phyloP scores from a whole-genome alignment of 257 asterid genomes.

The Buddleja alternifolia region DNA sequence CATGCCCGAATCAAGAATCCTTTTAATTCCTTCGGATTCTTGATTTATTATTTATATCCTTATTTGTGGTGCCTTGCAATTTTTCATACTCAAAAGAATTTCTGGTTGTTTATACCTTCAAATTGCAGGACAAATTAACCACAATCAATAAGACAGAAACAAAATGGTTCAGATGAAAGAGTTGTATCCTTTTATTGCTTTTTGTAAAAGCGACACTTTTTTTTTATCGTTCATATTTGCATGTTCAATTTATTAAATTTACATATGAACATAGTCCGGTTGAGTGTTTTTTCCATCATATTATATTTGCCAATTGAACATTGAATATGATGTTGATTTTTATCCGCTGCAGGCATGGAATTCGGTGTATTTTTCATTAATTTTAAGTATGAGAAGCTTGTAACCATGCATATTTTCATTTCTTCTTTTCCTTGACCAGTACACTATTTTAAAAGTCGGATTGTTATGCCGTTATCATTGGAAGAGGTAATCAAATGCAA shows the following conservation, averaged over 20 bases:
- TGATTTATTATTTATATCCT: background rate
- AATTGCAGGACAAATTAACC: constrained; percentile 15
- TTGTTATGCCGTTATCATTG: constrained; percentile 85
- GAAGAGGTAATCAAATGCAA: constrained; percentile 66
- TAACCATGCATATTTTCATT: too few species aligned
- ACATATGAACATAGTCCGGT: background rate
- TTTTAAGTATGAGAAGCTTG: too few species aligned
- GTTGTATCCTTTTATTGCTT: constrained; percentile 73
- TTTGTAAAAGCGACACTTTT: background rate
- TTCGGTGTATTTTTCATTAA: background rate
- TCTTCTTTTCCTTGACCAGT: constrained; percentile 52
- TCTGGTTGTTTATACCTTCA: background rate
- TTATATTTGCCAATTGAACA: background rate
- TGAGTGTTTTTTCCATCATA: background rate
- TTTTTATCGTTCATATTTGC: background rate
- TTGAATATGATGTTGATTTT: background rate
- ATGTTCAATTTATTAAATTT: background rate
- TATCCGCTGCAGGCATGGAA: background rate
- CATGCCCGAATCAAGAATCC: constrained; percentile 2
- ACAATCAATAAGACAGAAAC: too few species aligned
- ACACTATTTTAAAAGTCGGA: constrained; percentile 59
- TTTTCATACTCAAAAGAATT: background rate
- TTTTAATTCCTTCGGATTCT: constrained; percentile 20
- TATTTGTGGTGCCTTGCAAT: constrained; percentile 3
- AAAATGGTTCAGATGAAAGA: constrained; percentile 84